Percentiles rank a stretch among this genome's conserved stretches.
phyloP scores from a whole-genome alignment of 1,139 yeast genomes.

The Yamadazyma pseudoaaseri region DNA sequence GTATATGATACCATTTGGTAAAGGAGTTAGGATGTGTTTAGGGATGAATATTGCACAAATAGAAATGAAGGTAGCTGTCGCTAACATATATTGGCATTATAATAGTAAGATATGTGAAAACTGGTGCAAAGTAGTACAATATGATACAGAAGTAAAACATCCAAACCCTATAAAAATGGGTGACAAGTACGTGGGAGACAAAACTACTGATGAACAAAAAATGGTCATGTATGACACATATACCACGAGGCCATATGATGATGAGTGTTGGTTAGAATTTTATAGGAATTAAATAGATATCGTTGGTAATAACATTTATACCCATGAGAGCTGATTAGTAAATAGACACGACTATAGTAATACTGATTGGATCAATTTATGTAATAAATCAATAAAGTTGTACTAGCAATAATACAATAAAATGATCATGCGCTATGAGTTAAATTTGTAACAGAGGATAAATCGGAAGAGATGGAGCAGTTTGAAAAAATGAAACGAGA shows the following conservation, averaged over 20 bases:
- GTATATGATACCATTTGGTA: slow-evolving; percentile 68
- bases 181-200: slow-evolving; percentile 15
- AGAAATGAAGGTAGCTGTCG: slow-evolving; percentile 61
- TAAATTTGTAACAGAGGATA: no score
- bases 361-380: no score
- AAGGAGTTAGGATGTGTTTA: slow-evolving; percentile 73
- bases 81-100: slow-evolving; percentile 53
- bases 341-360: no score
- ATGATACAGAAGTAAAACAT: slow-evolving; percentile 9
- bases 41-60: slow-evolving; percentile 69
- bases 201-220: slow-evolving; percentile 37
- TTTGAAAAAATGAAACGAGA: no score
- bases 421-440: no score
- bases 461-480: no score
- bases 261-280: slow-evolving; percentile 54
- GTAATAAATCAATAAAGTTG: no score
- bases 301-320: no score
- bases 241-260: slow-evolving; percentile 49
- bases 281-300: slow-evolving; percentile 16
- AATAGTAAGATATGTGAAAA: slow-evolving; percentile 31
- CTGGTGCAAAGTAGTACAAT: slow-evolving; percentile 41
- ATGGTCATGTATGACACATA: slow-evolving; percentile 54
- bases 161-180: slow-evolving; percentile 28
- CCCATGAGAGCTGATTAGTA: no score
- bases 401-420: no score